Evolutionary conservation across 768 basidiomycete species (phyloP), one percentile per base, ranked within the genome.

Genomic region (Boletus sp.): DNA sequence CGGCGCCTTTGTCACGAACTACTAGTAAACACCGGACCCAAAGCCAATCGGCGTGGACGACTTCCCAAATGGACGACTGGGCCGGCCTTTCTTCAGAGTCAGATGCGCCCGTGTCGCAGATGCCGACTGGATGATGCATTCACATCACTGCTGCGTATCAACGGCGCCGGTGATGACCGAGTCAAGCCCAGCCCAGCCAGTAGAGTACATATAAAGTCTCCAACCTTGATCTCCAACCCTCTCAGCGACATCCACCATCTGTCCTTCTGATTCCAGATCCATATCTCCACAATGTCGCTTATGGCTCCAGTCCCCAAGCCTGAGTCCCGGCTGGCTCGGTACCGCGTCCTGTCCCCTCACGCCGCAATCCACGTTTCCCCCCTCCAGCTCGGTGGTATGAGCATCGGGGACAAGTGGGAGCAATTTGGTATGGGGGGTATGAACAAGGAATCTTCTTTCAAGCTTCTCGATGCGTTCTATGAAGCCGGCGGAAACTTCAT

Each of bases 301-400:
- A 5, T 41, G 46, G 29, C 8, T 4, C 58, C 70, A 27, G 52
- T 58, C 7, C 58, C 64, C 7, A 66, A 68, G 29, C 73, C 73
- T 1, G 14, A 45, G 1, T 66, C 64, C 0, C 61, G 58, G 11
- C 61, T 75, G 15, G 71, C 70, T 13, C 64, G 63, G 14, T 73
- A 74, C 44, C 67, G 74, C 6, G 42, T 60, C 11, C 60, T 43
- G 9, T 43, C 25, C 2, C 25, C 42, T 8, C 42, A 27, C n/a
- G 42, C 25, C 4, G 17, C 42, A 2, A 27, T 43, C 1, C 42
- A 43, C 15, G 42, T 43, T n/a, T 43, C 42, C 25, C 42, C 42
- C 27, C 42, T 43, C 25, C 25, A 43, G 5, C 42, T 43, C 25
- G 42, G 42, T n/a, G 42, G 25, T 27, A 43, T 27, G 42, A 27